Conservation (phyloP, 164 flowering plant species). For the Magnolia kwangsiensis region DNA sequence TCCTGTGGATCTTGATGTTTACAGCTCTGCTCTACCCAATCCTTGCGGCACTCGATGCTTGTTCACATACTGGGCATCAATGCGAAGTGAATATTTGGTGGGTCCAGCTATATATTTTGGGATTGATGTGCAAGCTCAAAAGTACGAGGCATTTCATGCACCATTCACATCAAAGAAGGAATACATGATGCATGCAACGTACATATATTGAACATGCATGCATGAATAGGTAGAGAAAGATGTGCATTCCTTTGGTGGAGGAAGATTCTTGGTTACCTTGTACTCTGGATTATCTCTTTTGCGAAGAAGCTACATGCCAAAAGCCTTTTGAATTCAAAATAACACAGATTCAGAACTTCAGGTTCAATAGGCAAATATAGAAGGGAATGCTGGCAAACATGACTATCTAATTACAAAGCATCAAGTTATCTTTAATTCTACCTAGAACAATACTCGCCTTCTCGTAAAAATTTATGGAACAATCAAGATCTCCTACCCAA, state of each 20-base stretch:
- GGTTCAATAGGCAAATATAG: neutral
- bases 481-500: conserved; percentile 95
- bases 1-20: neutral
- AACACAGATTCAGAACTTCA: neutral
- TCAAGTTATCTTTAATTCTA: neutral
- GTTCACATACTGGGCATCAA: neutral
- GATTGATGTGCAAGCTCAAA: neutral
- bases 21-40: too few relatives aligned
- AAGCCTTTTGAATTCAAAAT: conserved; percentile 49
- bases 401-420: neutral
- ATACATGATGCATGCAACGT: neutral
- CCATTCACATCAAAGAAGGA: too few relatives aligned
- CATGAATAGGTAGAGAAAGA: neutral
- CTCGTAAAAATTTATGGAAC: conserved; percentile 78
- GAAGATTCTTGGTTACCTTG: conserved; percentile 47
- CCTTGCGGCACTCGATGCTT: too few relatives aligned
- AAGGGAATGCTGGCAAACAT: neutral
- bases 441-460: conserved; percentile 46
- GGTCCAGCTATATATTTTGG: neutral
- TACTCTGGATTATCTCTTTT: conserved; percentile 88
- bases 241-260: neutral
- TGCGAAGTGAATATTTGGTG: neutral
- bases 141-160: neutral
- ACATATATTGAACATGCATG: neutral
- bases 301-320: conserved; percentile 98